These are phyloP conservation scores for Ilex asprella DNA, from an alignment of 257 asterid genomes.

Conservation along the genomic window DNA sequence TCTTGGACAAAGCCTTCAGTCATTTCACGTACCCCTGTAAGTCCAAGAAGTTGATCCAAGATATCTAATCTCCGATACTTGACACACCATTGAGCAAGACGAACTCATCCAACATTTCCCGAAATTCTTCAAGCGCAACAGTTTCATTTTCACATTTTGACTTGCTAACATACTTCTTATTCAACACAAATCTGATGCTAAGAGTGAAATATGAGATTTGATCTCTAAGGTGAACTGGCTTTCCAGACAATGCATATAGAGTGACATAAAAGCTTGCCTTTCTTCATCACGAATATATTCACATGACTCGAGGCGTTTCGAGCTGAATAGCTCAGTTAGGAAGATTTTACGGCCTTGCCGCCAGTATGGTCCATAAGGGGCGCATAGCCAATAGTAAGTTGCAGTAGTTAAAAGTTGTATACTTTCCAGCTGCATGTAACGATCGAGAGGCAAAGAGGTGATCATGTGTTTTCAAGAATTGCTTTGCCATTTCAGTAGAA, in stretches of 20 bases:
- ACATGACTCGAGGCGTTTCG: background rate
- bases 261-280: background rate
- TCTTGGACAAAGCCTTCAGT: background rate
- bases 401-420: background rate
- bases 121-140: slow-evolving; percentile 10
- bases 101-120: background rate
- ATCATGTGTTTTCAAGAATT: background rate
- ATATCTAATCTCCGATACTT: background rate
- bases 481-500: background rate
- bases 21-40: background rate
- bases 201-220: slow-evolving; percentile 13
- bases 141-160: background rate
- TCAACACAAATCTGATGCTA: slow-evolving; percentile 20
- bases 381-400: background rate
- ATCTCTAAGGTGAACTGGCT: slow-evolving; percentile 21
- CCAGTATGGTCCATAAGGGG: background rate
- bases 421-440: background rate
- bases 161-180: slow-evolving; percentile 18
- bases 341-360: background rate
- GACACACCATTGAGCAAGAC: background rate
- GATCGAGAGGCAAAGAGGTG: background rate
- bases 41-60: background rate
- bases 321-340: background rate
- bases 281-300: background rate
- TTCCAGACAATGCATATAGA: slow-evolving; percentile 12